Conservation (phyloP, 2,329 filamentous ascomycete species). For the Chalaropsis thielavioides region DNA sequence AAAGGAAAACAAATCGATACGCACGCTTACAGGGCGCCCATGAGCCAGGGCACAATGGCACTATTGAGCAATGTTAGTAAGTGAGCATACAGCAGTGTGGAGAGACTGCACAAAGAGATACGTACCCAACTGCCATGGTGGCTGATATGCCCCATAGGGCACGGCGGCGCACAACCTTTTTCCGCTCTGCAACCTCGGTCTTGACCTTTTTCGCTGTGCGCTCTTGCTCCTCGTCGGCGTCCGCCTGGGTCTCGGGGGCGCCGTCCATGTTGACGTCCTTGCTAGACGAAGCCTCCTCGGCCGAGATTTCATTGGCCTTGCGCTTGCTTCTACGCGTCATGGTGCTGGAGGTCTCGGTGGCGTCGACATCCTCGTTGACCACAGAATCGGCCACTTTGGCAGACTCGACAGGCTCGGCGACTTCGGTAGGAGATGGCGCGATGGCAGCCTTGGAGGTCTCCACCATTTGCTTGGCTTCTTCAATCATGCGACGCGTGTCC, state of each 20-base stretch:
- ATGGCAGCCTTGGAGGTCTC: constrained; percentile 41
- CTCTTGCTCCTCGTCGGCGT: constrained; percentile 29
- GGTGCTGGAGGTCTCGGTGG: constrained; percentile 27
- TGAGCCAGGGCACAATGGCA: constrained; percentile 38
- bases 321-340: constrained; percentile 49
- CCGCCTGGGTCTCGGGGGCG: constrained; percentile 27
- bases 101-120: constrained; percentile 23
- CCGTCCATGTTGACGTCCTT: constrained; percentile 1
- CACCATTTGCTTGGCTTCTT: constrained; percentile 79
- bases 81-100: constrained; percentile 18
- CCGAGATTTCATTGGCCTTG: constrained; percentile 56
- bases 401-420: constrained; percentile 27
- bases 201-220: constrained; percentile 59
- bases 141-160: constrained; percentile 76
- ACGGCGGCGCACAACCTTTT: constrained; percentile 73
- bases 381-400: constrained; percentile 22
- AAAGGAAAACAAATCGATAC: constrained; percentile 11
- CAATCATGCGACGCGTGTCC: constrained; percentile 70
- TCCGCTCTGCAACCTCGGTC: constrained; percentile 67
- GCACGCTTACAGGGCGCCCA: constrained; percentile 33
- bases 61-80: constrained; percentile 20
- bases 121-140: constrained; percentile 82
- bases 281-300: constrained; percentile 37
- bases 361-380: constrained; percentile 28
- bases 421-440: constrained; percentile 23